phyloP scores from a whole-genome alignment of 192 early-diverging fungal species.

The Backusella circina region DNA sequence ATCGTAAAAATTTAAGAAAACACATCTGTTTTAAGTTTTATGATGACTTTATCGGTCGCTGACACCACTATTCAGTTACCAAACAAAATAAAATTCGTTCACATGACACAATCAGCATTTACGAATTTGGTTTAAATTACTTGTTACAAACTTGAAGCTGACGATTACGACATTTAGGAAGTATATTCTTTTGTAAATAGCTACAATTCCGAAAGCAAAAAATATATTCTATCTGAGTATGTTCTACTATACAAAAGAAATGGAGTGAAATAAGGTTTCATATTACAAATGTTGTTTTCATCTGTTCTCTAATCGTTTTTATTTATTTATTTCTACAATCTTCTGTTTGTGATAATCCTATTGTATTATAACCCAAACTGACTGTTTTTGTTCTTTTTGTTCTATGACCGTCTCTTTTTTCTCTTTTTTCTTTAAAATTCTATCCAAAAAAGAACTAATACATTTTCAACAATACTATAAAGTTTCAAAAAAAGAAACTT shows the following conservation, averaged over 20 bases:
- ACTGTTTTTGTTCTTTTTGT: not conserved
- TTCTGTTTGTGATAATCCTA: not conserved
- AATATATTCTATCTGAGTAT: not conserved
- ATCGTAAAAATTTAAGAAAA: not conserved
- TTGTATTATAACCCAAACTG: not conserved
- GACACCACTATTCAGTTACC: not conserved
- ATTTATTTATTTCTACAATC: not conserved
- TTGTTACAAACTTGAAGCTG: not conserved
- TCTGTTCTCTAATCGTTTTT: not conserved
- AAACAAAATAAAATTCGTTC: not conserved
- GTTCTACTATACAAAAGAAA: not conserved
- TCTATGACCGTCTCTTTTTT: not conserved
- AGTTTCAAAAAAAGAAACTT: not conserved
- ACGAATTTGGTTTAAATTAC: not conserved
- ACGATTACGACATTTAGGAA: not conserved
- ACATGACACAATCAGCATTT: not conserved
- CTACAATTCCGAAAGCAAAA: not conserved
- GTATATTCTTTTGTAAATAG: not conserved
- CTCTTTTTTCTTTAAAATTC: not conserved
- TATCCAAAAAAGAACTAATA: not conserved
- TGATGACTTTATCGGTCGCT: not conserved
- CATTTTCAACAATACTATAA: not conserved
- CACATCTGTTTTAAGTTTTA: not conserved
- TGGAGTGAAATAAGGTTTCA: not conserved
- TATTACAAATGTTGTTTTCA: not conserved